A percentile compares a stretch with the other conserved stretches of the same genome.
Evolutionary conservation across 371 early-diverging fungal species (phyloP).

Genomic region (Mortierella sp.): DNA sequence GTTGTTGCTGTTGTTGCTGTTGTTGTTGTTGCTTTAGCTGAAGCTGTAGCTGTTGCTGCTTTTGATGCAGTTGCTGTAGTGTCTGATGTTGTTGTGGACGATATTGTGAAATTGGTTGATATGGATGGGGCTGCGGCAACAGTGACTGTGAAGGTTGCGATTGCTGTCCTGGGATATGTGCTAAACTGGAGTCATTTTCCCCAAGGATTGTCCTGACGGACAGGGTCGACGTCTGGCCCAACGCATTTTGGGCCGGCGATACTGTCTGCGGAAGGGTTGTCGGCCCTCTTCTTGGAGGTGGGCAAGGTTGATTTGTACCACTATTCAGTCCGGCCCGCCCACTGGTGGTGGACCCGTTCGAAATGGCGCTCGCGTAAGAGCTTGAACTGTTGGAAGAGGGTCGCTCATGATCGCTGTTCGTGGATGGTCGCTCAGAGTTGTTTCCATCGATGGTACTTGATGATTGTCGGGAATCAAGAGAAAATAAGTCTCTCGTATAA

Average conservation of each 20-base stretch:
- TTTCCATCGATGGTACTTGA: background rate
- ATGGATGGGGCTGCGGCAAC: background rate
- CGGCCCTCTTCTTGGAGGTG: conserved; percentile 3
- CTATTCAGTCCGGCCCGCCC: background rate
- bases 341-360: background rate
- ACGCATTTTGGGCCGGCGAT: background rate
- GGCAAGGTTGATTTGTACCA: background rate
- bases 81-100: conserved; percentile 14
- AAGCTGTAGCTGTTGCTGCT: conserved; percentile 17
- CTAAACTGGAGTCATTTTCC: background rate
- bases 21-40: background rate
- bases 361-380: background rate
- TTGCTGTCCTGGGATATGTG: background rate
- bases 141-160: background rate
- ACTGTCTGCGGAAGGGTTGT: background rate
- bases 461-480: conserved; percentile 5
- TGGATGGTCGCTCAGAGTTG: background rate
- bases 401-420: background rate
- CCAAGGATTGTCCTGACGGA: background rate
- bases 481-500: conserved; percentile 24
- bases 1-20: conserved; percentile 10
- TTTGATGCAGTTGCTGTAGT: conserved; percentile 14
- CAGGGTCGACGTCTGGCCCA: background rate
- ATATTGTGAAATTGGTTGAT: conserved; percentile 21
- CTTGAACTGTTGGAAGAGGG: background rate